These are phyloP conservation scores for Diplocarpon rosae DNA, from an alignment of 2,329 filamentous ascomycete genomes.

Conservation along the genomic window DNA sequence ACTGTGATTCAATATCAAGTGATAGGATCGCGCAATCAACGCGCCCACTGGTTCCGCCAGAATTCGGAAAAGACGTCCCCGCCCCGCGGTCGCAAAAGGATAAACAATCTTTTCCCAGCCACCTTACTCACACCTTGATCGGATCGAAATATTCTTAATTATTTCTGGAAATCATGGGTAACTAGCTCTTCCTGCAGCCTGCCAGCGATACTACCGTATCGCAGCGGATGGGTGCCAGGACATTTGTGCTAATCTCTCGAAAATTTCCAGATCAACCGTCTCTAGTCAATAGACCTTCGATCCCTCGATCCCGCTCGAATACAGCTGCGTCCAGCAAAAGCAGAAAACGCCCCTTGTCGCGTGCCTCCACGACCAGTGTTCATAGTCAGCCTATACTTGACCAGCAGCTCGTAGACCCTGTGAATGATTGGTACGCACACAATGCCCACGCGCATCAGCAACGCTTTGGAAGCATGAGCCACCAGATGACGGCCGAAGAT, in stretches of 20 bases:
- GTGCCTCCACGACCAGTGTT: constrained; percentile 37
- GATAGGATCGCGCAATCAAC: constrained; percentile 6
- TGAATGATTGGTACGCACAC: constrained; percentile 27
- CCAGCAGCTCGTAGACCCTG: constrained; percentile 21
- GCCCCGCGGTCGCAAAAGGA: constrained; percentile 10
- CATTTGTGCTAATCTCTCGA: constrained; percentile 11
- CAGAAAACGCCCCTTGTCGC: constrained; percentile 33
- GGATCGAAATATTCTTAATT: constrained; percentile 7
- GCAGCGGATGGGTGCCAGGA: background rate
- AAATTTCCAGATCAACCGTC: constrained; percentile 22
- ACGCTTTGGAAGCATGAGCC: constrained; percentile 20
- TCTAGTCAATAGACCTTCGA: constrained; percentile 28
- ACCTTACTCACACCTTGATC: constrained; percentile 7
- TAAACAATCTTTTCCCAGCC: constrained; percentile 21
- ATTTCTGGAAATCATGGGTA: constrained; percentile 21
- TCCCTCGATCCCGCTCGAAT: constrained; percentile 34
- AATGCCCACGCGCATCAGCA: constrained; percentile 23
- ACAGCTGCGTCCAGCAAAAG: constrained; percentile 33
- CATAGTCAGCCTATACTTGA: constrained; percentile 28
- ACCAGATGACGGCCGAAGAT: constrained; percentile 43
- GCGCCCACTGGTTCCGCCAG: constrained; percentile 3
- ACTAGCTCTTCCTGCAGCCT: constrained; percentile 8
- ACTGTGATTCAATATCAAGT: constrained; percentile 7
- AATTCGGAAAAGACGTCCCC: background rate
- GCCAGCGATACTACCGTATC: constrained; percentile 1